A percentile compares a stretch with the other conserved stretches of the same genome.
phyloP scores from a whole-genome alignment of 768 basidiomycete genomes.

The Phylloporus sp. region DNA sequence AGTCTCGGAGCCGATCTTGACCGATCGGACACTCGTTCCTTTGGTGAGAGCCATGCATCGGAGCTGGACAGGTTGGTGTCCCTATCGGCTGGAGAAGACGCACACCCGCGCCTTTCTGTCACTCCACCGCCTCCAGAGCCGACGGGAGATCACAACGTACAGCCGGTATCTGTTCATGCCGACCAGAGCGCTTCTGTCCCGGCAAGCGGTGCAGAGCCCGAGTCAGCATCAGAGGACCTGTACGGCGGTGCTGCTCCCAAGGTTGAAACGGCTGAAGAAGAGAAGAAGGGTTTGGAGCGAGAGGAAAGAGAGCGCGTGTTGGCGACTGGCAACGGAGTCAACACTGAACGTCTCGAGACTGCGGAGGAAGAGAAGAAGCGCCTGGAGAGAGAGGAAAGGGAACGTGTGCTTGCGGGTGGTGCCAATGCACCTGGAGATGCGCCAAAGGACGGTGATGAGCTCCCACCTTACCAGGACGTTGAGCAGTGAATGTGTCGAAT shows the following conservation, averaged over 20 bases:
- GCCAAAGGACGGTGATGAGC: constrained; percentile 33
- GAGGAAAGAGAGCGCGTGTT: constrained; percentile 51
- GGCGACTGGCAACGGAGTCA: constrained; percentile 13
- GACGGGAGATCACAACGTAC: constrained; percentile 7
- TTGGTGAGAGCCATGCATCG: constrained; percentile 77
- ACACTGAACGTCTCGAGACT: constrained; percentile 30
- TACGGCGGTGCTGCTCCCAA: constrained; percentile 25
- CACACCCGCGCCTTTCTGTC: constrained; percentile 37
- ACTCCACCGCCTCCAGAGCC: constrained; percentile 39
- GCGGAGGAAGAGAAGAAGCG: constrained; percentile 66
- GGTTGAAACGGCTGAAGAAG: constrained; percentile 57
- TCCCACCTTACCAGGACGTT: constrained; percentile 45
- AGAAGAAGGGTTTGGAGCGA: constrained; percentile 57
- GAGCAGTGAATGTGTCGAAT: constrained; percentile 7
- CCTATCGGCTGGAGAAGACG: constrained; percentile 18
- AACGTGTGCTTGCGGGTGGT: constrained; percentile 39
- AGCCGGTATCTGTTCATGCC: constrained; percentile 12
- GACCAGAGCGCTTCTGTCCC: constrained; percentile 42
- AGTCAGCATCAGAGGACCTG: constrained; percentile 29
- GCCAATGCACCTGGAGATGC: constrained; percentile 12
- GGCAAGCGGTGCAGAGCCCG: constrained; percentile 46
- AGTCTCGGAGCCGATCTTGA: constrained; percentile 51
- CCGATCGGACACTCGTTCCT: constrained; percentile 73
- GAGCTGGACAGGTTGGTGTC: constrained; percentile 61
- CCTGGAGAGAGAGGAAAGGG: constrained; percentile 64